phyloP scores from a whole-genome alignment of 257 asterid genomes.

The Gynochthodes officinalis region DNA sequence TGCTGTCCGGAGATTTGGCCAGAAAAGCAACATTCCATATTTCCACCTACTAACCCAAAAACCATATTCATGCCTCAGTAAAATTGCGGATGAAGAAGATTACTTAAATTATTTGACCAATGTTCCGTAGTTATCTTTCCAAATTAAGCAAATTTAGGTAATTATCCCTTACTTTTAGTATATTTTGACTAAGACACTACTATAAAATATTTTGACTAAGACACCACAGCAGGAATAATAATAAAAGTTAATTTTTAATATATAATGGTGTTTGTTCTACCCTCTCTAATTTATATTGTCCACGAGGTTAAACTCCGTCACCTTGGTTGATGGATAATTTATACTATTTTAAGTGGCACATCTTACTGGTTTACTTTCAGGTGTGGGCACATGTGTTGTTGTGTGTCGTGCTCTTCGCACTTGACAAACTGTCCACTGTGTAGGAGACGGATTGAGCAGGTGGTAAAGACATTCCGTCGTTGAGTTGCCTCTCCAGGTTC shows the following conservation, averaged over 20 bases:
- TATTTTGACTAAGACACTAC: no score
- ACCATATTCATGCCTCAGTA: background rate
- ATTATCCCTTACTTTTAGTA: no score
- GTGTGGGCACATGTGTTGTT: slow-evolving; percentile 99
- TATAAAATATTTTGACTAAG: no score
- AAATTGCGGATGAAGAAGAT: background rate
- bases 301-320: background rate
- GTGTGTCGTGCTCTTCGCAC: slow-evolving; percentile 81
- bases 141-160: background rate
- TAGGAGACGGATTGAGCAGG: slow-evolving; percentile 76
- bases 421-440: slow-evolving; percentile 93
- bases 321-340: no score
- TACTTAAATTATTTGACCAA: background rate
- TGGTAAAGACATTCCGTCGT: slow-evolving; percentile 82
- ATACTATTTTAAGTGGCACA: background rate
- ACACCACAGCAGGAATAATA: no score
- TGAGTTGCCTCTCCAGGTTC: slow-evolving; percentile 27
- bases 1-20: slow-evolving; percentile 25
- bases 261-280: background rate
- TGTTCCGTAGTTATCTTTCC: background rate
- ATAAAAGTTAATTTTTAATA: no score
- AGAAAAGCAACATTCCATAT: slow-evolving; percentile 10
- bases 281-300: background rate
- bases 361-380: slow-evolving; percentile 44
- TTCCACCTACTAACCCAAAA: background rate